Evolutionary conservation across 306 rosid species (phyloP), one percentile per base, ranked within the genome.

Genomic region (Pterocarpus santalinus): DNA sequence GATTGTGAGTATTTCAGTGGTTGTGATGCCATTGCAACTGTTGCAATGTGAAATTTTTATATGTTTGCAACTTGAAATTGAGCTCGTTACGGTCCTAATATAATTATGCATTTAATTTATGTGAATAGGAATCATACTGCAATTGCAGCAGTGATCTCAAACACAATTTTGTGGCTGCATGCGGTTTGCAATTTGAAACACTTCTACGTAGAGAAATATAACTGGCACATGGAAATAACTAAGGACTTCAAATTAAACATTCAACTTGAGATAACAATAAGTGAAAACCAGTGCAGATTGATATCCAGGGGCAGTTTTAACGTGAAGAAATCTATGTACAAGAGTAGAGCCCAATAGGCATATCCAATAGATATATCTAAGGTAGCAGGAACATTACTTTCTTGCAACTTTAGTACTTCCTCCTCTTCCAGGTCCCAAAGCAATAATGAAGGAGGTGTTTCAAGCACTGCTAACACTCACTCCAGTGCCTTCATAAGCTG

Each of bases 391-490:
- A 16, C 65, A 61, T 46, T 38, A 41, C 3, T 74, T 81, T 32
- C 64, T 87, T 52, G 60, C 51, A 56, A 22, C 41, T 78, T 61
- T 0, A 73, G 72, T 17, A 67, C 47, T 53, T 34, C 47, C 69
- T 68, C 60, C 43, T 69, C 79, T 75, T 62, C 79, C 32, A 22
- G 2, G 57, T 6, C 69, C 41, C 17, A 33, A 73, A 46, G 46
- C 15, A 47, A 12, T 44, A 36, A 46, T 14, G 30, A 32, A 28
- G 33, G 34, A 52, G 41, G n/a, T 7, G 22, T 11, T 55, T 75
- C 78, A 94, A 80, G 86, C 84, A 82, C 78, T 84, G 89, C 88
- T 86, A 69, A 91, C 51, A 58, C 63, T 82, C 73, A 65, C 79
- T 49, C 22, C 80, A 38, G 5, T 69, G 63, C 60, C 61, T 64